Evolutionary conservation across 225 moss, liverwort and hornwort genomes (phyloP).

Genomic region (Marchantia paleacea): DNA sequence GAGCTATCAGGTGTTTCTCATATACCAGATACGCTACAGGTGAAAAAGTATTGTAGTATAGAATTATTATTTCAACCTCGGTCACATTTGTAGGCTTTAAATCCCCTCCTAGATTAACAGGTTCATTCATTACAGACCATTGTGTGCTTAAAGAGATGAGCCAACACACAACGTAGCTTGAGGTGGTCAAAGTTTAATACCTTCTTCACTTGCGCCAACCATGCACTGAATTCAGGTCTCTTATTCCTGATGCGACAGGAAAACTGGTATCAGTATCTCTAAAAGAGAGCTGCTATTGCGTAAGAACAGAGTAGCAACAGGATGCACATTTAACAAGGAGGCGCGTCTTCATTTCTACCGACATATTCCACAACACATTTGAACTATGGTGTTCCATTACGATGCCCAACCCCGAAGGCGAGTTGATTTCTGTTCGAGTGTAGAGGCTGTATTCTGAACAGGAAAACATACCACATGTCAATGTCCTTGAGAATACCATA

Average conservation of each 20-base stretch:
- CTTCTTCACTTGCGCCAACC: constrained; percentile 99
- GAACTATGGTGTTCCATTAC: no score
- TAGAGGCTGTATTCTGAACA: not conserved
- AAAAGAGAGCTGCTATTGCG: not conserved
- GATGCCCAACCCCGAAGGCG: not conserved
- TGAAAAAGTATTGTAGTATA: no score
- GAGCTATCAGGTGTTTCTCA: no score
- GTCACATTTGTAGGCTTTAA: no score
- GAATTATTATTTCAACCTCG: no score
- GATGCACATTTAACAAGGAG: no score
- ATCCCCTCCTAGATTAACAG: not conserved
- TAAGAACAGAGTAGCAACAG: no score
- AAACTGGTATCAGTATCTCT: not conserved
- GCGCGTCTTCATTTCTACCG: no score
- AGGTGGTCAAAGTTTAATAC: constrained; percentile 29
- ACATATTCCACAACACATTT: no score
- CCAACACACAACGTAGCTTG: not conserved
- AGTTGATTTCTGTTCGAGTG: not conserved
- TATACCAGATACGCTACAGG: no score
- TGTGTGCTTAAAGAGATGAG: not conserved
- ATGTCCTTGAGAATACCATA: constrained; percentile 93
- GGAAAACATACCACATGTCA: constrained; percentile 77
- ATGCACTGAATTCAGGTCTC: constrained; percentile 86
- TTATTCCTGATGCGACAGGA: constrained; percentile 56
- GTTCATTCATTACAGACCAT: not conserved